A percentile compares a stretch with the other conserved stretches of the same genome.
Evolutionary conservation across 2,329 filamentous ascomycete species (phyloP).

Genomic region (Aspergillus udagawae): DNA sequence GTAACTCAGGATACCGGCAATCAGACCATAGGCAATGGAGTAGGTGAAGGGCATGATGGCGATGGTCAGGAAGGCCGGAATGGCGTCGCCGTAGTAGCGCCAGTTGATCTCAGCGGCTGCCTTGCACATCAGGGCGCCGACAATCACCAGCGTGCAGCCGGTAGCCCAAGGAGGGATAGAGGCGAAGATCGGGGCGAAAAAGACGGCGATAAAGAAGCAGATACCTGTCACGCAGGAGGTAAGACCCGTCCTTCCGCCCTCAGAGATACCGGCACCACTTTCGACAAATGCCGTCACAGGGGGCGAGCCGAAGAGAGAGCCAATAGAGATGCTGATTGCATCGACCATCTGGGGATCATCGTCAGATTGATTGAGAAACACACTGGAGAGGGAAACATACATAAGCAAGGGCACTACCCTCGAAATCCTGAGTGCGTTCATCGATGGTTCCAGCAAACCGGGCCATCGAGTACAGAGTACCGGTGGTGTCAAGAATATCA

Average conservation of each 20-base stretch:
- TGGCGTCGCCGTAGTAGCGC: constrained; percentile 76
- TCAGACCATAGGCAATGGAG: constrained; percentile 81
- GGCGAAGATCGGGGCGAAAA: constrained; percentile 87
- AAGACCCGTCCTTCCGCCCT: constrained; percentile 81
- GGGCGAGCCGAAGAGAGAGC: constrained; percentile 70
- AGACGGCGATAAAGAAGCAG: constrained; percentile 82
- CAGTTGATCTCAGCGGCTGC: constrained; percentile 83
- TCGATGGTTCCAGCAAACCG: constrained; percentile 77
- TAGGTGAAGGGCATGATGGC: constrained; percentile 87
- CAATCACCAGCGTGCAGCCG: constrained; percentile 79
- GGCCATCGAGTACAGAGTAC: constrained; percentile 86
- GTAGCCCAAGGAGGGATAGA: constrained; percentile 88
- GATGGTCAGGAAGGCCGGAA: constrained; percentile 81
- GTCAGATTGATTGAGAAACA: not conserved
- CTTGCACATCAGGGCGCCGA: constrained; percentile 82
- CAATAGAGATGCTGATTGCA: constrained; percentile 73
- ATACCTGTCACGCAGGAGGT: constrained; percentile 74
- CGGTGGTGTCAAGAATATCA: constrained; percentile 82
- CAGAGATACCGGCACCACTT: constrained; percentile 83
- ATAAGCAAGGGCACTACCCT: constrained; percentile 78
- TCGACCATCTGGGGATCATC: constrained; percentile 58
- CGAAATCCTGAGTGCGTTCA: constrained; percentile 79
- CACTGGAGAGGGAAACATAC: constrained; percentile 43
- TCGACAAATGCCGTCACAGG: constrained; percentile 86
- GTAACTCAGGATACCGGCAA: constrained; percentile 74